Conservation (phyloP, 345 rosid species). For the Physaria fendleri region DNA sequence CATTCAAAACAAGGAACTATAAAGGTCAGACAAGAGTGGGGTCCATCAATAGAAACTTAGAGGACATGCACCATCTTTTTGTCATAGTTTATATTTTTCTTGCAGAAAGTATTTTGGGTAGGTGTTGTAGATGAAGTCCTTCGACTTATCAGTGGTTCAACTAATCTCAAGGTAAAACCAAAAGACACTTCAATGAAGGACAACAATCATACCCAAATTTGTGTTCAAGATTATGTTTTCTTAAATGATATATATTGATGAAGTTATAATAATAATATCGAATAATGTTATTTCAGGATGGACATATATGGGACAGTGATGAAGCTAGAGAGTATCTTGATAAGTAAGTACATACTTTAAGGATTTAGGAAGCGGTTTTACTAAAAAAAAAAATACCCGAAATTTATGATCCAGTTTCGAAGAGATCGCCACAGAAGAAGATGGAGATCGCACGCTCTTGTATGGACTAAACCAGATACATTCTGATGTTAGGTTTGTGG, state of each 20-base stretch:
- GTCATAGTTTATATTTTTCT: no score
- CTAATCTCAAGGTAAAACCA: slow-evolving; percentile 58
- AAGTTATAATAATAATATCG: not conserved
- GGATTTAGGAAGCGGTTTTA: not conserved
- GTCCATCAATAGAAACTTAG: no score
- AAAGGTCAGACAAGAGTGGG: no score
- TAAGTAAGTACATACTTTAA: slow-evolving; percentile 31
- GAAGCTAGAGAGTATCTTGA: slow-evolving; percentile 77
- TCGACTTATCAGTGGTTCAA: slow-evolving; percentile 80
- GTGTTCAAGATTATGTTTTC: not conserved
- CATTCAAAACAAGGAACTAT: no score
- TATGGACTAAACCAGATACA: slow-evolving; percentile 85
- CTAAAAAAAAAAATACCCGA: not conserved
- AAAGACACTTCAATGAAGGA: not conserved
- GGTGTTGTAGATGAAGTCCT: slow-evolving; percentile 76
- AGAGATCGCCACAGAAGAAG: slow-evolving; percentile 57
- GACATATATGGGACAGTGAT: slow-evolving; percentile 73
- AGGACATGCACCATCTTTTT: no score
- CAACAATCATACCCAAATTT: not conserved
- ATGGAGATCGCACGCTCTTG: slow-evolving; percentile 66
- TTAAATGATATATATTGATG: not conserved
- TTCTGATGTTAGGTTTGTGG: slow-evolving; percentile 69
- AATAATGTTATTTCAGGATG: slow-evolving; percentile 42
- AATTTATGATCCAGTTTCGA: slow-evolving; percentile 44
- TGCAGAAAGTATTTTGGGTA: slow-evolving; percentile 79